Conservation (phyloP, 140 eudicot genomes). For the Flaveria floridana region DNA sequence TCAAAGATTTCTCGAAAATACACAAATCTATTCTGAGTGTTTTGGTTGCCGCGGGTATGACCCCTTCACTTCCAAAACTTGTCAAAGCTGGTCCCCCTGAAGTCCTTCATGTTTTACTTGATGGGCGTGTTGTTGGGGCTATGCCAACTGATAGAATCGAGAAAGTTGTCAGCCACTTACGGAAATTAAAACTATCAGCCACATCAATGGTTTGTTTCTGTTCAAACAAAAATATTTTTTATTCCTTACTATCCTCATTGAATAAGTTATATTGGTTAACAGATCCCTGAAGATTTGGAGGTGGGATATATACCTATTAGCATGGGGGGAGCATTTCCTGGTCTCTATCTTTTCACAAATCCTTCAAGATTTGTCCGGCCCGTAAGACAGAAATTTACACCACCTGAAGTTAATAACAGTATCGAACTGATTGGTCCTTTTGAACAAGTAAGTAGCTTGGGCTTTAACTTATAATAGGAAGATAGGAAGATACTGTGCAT, state of each 20-base stretch:
- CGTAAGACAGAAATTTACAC: conserved; percentile 51
- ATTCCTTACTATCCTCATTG: background rate
- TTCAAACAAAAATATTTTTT: background rate
- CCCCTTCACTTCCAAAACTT: conserved; percentile 71
- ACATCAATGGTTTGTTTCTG: conserved; percentile 46
- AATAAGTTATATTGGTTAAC: conserved; percentile 22
- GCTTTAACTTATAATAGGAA: background rate
- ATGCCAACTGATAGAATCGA: conserved; percentile 59
- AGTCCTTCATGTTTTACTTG: conserved; percentile 79
- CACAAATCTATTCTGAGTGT: conserved; percentile 52
- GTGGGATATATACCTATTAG: conserved; percentile 92
- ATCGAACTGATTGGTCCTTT: conserved; percentile 92
- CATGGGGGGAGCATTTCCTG: conserved; percentile 87
- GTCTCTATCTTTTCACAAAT: conserved; percentile 65
- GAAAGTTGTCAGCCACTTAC: conserved; percentile 64
- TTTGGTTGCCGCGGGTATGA: conserved; percentile 69
- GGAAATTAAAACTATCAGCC: conserved; percentile 68
- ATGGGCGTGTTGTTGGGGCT: conserved; percentile 82
- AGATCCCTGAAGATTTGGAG: conserved; percentile 91
- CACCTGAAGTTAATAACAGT: conserved; percentile 44
- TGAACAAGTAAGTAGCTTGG: conserved; percentile 61
- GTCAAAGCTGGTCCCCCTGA: conserved; percentile 87
- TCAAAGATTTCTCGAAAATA: conserved; percentile 64
- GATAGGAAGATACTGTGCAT: background rate
- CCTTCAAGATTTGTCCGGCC: conserved; percentile 88